Conservation (phyloP, 345 rosid species). For the Lepidium sativum region DNA sequence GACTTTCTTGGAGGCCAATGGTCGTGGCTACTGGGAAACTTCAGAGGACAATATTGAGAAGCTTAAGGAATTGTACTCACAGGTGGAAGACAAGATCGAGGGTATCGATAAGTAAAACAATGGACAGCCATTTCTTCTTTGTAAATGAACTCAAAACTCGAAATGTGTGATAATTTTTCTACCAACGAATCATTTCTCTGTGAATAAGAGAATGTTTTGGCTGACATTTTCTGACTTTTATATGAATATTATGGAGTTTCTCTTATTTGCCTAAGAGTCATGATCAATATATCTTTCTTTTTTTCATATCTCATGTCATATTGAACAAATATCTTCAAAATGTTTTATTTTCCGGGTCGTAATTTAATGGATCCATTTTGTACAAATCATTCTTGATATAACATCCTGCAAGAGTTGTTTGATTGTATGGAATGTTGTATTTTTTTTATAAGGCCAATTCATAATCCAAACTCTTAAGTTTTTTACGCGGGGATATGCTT, state of each 20-base stretch:
- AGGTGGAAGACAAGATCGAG: slow-evolving; percentile 97
- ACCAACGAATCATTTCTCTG: slow-evolving; percentile 23
- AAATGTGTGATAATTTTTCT: neutral
- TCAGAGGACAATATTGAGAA: slow-evolving; percentile 68
- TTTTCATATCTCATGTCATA: neutral
- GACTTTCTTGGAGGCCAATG: slow-evolving; percentile 96
- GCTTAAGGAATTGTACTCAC: slow-evolving; percentile 81
- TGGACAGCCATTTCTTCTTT: neutral
- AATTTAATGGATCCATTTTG: neutral
- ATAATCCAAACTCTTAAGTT: too few species aligned
- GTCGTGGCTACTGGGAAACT: slow-evolving; percentile 98
- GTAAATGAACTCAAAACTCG: slow-evolving; percentile 10
- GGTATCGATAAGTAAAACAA: slow-evolving; percentile 65
- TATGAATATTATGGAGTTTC: slow-evolving; percentile 17
- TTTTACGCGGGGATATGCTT: too few species aligned
- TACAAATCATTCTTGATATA: neutral
- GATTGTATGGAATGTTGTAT: too few species aligned
- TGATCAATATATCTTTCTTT: neutral
- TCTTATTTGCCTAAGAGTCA: neutral
- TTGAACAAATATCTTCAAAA: neutral
- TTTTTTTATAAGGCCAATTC: too few species aligned
- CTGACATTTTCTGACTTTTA: slow-evolving; percentile 25
- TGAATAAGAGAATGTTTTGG: slow-evolving; percentile 32
- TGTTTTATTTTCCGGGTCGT: too few species aligned
- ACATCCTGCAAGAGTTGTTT: neutral